phyloP scores from a whole-genome alignment of 1,284 basidiomycete genomes.

The Ustilago shanxiensis region DNA sequence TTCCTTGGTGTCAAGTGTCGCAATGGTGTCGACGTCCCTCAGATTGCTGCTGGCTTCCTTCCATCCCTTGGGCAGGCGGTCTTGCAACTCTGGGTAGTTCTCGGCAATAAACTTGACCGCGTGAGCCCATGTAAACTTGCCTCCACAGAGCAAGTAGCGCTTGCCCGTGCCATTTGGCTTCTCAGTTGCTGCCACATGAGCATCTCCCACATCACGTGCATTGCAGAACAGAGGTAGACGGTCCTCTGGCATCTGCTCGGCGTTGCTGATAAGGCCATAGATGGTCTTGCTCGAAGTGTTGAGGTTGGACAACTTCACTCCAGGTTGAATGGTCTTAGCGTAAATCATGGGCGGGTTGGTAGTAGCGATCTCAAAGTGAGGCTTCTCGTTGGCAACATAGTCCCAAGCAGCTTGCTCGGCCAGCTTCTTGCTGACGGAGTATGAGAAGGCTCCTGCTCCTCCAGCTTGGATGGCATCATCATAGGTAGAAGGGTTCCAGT shows the following conservation, averaged over 20 bases:
- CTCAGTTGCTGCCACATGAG: conserved; percentile 64
- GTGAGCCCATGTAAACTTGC: conserved; percentile 58
- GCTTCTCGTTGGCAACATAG: conserved; percentile 56
- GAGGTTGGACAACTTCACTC: conserved; percentile 49
- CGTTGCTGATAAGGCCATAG: conserved; percentile 58
- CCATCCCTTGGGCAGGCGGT: conserved; percentile 61
- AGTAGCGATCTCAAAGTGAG: conserved; percentile 46
- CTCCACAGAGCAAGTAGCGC: conserved; percentile 59
- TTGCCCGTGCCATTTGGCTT: conserved; percentile 44
- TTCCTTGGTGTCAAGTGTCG: conserved; percentile 50
- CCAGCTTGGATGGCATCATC: conserved; percentile 56
- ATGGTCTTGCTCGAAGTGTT: conserved; percentile 63
- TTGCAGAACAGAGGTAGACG: conserved; percentile 69
- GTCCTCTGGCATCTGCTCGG: conserved; percentile 61
- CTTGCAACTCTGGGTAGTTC: conserved; percentile 46
- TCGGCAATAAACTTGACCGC: conserved; percentile 54
- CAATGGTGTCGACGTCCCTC: conserved; percentile 30
- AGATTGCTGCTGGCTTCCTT: conserved; percentile 35
- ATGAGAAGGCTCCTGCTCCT: conserved; percentile 60
- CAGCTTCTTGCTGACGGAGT: conserved; percentile 62
- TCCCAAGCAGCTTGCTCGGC: conserved; percentile 65
- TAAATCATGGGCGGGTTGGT: conserved; percentile 67
- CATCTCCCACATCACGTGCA: conserved; percentile 61
- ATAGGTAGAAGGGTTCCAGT: conserved; percentile 62
- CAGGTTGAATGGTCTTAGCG: conserved; percentile 56